Base-by-base conservation (phyloP, 441 rosid genomes). In the Breynia disticha region DNA sequence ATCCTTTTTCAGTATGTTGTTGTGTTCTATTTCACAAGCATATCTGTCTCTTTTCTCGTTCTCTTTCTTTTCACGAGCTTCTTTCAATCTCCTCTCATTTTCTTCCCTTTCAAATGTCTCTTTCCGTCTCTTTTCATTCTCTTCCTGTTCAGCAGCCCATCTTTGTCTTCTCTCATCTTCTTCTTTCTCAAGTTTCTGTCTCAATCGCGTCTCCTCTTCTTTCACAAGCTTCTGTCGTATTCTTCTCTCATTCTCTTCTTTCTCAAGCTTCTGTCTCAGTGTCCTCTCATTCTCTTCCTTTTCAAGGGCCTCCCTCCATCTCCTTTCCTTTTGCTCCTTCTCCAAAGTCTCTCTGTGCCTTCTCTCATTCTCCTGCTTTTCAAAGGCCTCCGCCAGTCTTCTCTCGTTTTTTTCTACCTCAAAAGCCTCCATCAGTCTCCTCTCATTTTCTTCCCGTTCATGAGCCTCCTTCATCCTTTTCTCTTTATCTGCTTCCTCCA, bases 171-270 rank as follows among this genome's bases (percentile, higher is more conserved):
- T 16, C 55, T 70, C 79, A n/a, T 51, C 61, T 60, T 72, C 73
- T 63, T 55, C 67, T 55, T 56, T 61, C 52, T 76, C 73, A 45
- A 15, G 16, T 11, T 43, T 55, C 24, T 56, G 74, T 45, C 51
- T 62, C 48, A 56, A 20, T 62, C 67, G 78, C 67, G 24, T 74
- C 56, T 68, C 78, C 63, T 71, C 81, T 60, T 72, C 80, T 49
- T 63, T 68, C 60, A 73, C 76, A 43, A 32, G 50, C 16, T 65
- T 67, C 54, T 75, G 83, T 61, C 56, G 64, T 47, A 57, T 44
- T 65, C 56, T 75, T 70, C 68, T 78, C 67, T 72, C 76, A 44
- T 59, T 62, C 66, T 70, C 80, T 46, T 72, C 75, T 56, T 45
- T 63, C 59, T 75, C 72, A 52, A 54, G 50, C 38, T 70, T 70